phyloP scores from a whole-genome alignment of 805 yeast genomes.

The Vanderwaltozyma verrucispora region DNA sequence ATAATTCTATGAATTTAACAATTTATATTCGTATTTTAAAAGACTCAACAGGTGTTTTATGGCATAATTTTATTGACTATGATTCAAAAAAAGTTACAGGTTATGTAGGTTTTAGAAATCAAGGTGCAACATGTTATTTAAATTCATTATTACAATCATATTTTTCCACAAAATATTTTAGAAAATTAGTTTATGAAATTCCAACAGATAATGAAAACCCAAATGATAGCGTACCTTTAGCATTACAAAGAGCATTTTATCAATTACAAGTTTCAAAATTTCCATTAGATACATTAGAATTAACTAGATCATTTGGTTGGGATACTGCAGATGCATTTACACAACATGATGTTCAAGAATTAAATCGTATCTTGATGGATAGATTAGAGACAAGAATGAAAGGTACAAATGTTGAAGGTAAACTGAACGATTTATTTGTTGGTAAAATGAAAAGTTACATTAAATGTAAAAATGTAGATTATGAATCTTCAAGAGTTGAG shows the following conservation, averaged over 20 bases:
- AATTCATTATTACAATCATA: slow-evolving; percentile 88
- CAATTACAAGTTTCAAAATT: slow-evolving; percentile 59
- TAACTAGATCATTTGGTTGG: slow-evolving; percentile 96
- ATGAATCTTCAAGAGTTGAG: slow-evolving; percentile 83
- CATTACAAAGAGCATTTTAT: slow-evolving; percentile 82
- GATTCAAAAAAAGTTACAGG: slow-evolving; percentile 86
- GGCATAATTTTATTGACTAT: slow-evolving; percentile 80
- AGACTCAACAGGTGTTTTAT: slow-evolving; percentile 88
- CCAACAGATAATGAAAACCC: slow-evolving; percentile 59
- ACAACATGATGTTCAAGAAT: slow-evolving; percentile 96
- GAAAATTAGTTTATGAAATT: slow-evolving; percentile 79
- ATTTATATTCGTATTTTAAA: slow-evolving; percentile 67
- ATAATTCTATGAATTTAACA: slow-evolving; percentile 57
- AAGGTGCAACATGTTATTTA: slow-evolving; percentile 97
- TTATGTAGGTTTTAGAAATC: slow-evolving; percentile 85
- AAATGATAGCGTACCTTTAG: slow-evolving; percentile 59
- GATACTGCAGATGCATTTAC: slow-evolving; percentile 90
- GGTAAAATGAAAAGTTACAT: slow-evolving; percentile 95
- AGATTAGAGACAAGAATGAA: slow-evolving; percentile 84
- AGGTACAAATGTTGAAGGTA: slow-evolving; percentile 68
- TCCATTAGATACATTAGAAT: slow-evolving; percentile 75
- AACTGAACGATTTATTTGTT: slow-evolving; percentile 74
- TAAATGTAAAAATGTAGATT: slow-evolving; percentile 85
- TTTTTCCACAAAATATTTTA: slow-evolving; percentile 70
- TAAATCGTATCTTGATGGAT: slow-evolving; percentile 93